Conservation (phyloP, 495 filamentous ascomycete species). For the Podospora australis region DNA sequence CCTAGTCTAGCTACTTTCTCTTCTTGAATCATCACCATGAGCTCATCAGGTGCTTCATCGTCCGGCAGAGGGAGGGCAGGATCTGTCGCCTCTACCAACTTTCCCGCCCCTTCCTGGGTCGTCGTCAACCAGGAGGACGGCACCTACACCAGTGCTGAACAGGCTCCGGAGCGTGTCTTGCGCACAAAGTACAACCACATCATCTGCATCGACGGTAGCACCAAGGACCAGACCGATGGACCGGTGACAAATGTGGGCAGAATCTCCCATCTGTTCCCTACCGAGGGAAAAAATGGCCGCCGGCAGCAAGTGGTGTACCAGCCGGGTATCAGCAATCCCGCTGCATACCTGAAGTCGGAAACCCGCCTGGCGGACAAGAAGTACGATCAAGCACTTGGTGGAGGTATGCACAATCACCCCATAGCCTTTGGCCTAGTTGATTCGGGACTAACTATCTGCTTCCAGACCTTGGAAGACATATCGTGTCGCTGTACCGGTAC, state of each 20-base stretch:
- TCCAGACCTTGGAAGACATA: neutral
- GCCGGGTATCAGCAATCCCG: neutral
- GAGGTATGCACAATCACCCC: neutral
- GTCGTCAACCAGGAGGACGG: neutral
- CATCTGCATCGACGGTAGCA: slow-evolving; percentile 5
- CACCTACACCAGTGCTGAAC: neutral
- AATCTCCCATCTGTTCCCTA: slow-evolving; percentile 2
- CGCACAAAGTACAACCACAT: neutral
- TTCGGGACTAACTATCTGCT: no score
- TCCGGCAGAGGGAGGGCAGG: no score
- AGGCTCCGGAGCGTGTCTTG: neutral
- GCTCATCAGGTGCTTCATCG: no score
- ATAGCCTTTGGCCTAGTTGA: no score
- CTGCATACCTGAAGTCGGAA: neutral
- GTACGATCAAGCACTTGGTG: neutral
- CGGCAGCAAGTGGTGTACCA: slow-evolving; percentile 3
- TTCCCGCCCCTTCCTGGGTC: neutral
- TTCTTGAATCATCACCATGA: no score
- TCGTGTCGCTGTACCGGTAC: slow-evolving; percentile 1
- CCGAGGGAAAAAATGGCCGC: neutral
- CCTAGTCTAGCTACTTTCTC: no score
- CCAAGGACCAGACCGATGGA: neutral
- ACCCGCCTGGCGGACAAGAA: neutral
- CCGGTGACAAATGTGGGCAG: neutral
- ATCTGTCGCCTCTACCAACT: no score